Base-by-base conservation (phyloP, 75 land plant genomes). In the Cunninghamia lanceolata region DNA sequence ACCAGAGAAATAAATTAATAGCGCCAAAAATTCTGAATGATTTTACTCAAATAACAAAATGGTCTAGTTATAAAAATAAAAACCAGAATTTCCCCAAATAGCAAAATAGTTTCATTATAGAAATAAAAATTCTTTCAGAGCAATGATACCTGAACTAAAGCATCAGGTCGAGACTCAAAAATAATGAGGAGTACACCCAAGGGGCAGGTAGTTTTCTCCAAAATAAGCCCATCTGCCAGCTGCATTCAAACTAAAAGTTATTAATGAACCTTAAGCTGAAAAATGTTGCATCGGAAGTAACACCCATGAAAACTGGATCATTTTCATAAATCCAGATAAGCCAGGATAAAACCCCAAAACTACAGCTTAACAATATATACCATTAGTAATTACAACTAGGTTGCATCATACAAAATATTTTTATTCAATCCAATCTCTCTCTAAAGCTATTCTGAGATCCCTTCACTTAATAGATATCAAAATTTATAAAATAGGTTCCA, bases 151-250 rank as follows among this genome's bases (percentile, higher is more conserved):
- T 98, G 99, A 80, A 97, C 99, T 77, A 98, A 90, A 19, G 99
- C 99, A 93, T 98, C 99, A 77, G 99, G 99, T 36, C 99, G 92
- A 83, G 99, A 94, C 85, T 98, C 99, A 88, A 97, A 98, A 53
- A 98, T 90, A 90, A 98, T 89, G 70, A 98, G 89, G 28, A 98
- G 92, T 82, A 98, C 99, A 83, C 99, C 99, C 87, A 98, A 86
- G 35, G 99, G 97, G 87, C 90, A 87, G 32, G 97, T 90, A 70
- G 91, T 94, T 88, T 95, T 97, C 89, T 98, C 99, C 83, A 97
- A 85, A 76, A 95, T 86, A 59, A 98, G 92, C 28, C 92, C 97
- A 68, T 95, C 97, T 39, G 99, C 95, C 86, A 98, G 85, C 99
- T 97, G 92, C 13, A 88, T 68, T 46, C 8, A 71, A 90, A 50